phyloP scores from a whole-genome alignment of 129 eudicot species.

The Lonicera japonica region DNA sequence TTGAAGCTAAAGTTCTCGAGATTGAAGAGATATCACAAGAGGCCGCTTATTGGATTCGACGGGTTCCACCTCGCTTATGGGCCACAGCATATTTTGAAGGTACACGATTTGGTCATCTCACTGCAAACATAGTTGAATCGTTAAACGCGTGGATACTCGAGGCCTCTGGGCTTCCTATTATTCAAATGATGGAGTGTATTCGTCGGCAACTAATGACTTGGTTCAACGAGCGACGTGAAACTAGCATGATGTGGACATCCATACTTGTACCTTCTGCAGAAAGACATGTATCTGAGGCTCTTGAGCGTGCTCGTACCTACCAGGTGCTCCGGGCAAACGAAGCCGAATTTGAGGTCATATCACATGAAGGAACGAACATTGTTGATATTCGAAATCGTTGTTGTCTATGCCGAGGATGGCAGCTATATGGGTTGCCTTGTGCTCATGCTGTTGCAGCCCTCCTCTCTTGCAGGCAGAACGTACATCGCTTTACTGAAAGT shows the following conservation, averaged over 20 bases:
- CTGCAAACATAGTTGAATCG: conserved; percentile 60
- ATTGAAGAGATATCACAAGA: conserved; percentile 69
- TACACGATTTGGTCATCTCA: conserved; percentile 55
- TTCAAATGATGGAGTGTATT: conserved; percentile 85
- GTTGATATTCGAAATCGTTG: conserved; percentile 70
- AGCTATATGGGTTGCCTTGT: conserved; percentile 66
- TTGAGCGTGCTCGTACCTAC: conserved; percentile 53
- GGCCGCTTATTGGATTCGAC: conserved; percentile 61
- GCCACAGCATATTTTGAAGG: conserved; percentile 72
- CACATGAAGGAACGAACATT: conserved; percentile 56
- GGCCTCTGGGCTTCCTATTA: conserved; percentile 71
- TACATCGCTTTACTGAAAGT: conserved; percentile 68
- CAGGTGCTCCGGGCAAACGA: conserved; percentile 78
- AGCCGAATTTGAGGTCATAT: conserved; percentile 74
- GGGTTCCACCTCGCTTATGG: conserved; percentile 63
- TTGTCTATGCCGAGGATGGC: conserved; percentile 85
- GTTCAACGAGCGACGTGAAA: conserved; percentile 73
- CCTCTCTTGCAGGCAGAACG: conserved; percentile 76
- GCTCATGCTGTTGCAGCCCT: conserved; percentile 85
- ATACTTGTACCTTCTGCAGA: conserved; percentile 69
- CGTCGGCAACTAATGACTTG: conserved; percentile 72
- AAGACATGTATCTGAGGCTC: conserved; percentile 62
- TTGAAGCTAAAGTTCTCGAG: conserved; percentile 47
- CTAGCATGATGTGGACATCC: conserved; percentile 72
- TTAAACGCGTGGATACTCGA: conserved; percentile 58